phyloP scores from a whole-genome alignment of 352 stramenopile species.

The Globisporangium cystogenes region DNA sequence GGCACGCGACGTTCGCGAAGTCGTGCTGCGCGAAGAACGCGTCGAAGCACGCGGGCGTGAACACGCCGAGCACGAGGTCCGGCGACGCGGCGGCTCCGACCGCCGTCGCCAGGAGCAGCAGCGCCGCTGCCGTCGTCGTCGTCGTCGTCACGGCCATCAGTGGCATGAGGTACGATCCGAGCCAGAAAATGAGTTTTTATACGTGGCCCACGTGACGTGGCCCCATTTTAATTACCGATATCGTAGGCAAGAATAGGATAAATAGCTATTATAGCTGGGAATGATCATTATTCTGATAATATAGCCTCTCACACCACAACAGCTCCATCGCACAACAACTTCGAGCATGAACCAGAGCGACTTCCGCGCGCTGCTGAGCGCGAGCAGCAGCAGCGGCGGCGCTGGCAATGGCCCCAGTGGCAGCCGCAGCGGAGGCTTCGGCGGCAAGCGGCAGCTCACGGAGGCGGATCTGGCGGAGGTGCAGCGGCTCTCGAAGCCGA shows the following conservation, averaged over 20 bases:
- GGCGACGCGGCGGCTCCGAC: constrained; percentile 6
- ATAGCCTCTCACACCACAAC: too few species aligned
- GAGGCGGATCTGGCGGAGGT: constrained; percentile 41
- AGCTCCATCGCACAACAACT: too few species aligned
- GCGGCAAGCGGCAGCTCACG: constrained; percentile 53
- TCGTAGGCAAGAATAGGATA: too few species aligned
- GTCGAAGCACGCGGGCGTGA: constrained; percentile 76
- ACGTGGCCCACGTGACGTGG: too few species aligned
- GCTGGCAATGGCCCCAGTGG: constrained; percentile 6
- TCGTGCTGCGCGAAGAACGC: constrained; percentile 77
- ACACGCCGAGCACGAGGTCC: constrained; percentile 63
- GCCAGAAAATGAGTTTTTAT: too few species aligned
- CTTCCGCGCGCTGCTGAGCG: constrained; percentile 58
- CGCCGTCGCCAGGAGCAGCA: constrained; percentile 3
- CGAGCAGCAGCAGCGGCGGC: constrained; percentile 11
- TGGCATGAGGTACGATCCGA: too few species aligned
- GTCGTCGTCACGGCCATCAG: too few species aligned
- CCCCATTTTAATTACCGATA: too few species aligned
- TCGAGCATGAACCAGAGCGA: constrained; percentile 68
- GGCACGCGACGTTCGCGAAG: constrained; percentile 75
- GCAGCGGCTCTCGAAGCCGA: constrained; percentile 54
- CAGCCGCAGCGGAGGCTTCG: constrained; percentile 18
- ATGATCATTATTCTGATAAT: too few species aligned
- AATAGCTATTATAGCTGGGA: too few species aligned
- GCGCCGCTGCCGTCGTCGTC: background rate